Evolutionary conservation across 2,329 filamentous ascomycete genomes (phyloP), one percentile per base, ranked within the genome.

Genomic region (Lachnellula arida): DNA sequence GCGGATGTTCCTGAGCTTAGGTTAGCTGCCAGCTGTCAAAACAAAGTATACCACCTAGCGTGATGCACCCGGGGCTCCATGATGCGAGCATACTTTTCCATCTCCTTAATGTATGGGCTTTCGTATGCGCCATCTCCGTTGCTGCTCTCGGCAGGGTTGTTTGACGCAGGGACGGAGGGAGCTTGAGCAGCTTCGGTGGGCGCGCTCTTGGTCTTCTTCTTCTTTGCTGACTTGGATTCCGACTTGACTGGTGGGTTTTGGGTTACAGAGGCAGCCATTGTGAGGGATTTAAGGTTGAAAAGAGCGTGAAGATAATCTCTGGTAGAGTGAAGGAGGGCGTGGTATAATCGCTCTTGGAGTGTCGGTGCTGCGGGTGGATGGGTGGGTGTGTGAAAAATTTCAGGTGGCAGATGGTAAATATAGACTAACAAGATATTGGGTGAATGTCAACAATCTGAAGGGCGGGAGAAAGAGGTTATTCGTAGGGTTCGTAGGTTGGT

Each of bases 71-170:
- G 2, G 25, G 34, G n/a, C 35, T 42, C 12, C 9, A 23, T 23
- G 17, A 14, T 22, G 17, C 40, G n/a, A 23, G 71, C 85, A 71
- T 77, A 96, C 92, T 96, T 97, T 70, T 93, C 85, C 49, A 97
- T 80, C 72, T 97, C 93, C 71, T 86, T 91, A 70, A 97, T 81
- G 75, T 93, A 91, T 40, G 85, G 78, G 67, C 83, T 91, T 71
- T 97, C 92, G 60, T 76, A 77, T 60, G 72, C 68, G 58, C 83
- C 83, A 55, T 89, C 85, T 50, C 67, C 67, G 57, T 61, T 65
- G 53, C 50, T 65, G 58, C 62, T 70, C 39, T 69, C 68, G 19
- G 63, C 46, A 19, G 75, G 73, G 57, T 78, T 84, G 57, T 76
- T 74, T 32, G 79, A 72, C 73, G 79, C 79, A 57, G 80, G 78